These are phyloP conservation scores for Ogataea methylovora DNA, from an alignment of 805 yeast genomes.

Conservation along the genomic window DNA sequence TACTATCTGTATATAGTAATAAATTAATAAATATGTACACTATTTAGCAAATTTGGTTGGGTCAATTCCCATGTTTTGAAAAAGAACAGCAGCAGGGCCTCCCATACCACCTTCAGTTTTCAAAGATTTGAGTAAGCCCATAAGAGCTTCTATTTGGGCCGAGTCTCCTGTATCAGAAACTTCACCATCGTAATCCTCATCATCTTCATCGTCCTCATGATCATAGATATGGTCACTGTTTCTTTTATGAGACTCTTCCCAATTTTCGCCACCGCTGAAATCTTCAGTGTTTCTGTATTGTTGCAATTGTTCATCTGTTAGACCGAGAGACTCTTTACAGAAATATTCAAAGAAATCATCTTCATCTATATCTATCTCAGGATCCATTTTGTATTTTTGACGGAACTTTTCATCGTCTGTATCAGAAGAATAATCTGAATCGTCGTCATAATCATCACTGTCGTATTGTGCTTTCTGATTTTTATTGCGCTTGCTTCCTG, in stretches of 20 bases:
- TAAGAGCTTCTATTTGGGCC: background rate
- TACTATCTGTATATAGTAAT: background rate
- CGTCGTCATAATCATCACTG: constrained; percentile 12
- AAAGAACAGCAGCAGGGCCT: background rate
- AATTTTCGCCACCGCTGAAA: background rate
- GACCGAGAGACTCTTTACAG: constrained; percentile 43
- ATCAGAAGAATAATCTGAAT: constrained; percentile 16
- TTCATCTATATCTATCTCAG: constrained; percentile 44
- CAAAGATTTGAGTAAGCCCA: background rate
- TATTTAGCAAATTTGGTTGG: background rate
- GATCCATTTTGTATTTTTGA: constrained; percentile 21
- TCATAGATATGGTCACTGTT: background rate
- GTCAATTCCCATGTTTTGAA: background rate
- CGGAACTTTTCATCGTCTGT: constrained; percentile 10
- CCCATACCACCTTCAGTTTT: background rate
- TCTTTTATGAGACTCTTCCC: background rate
- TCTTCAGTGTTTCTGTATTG: constrained; percentile 12
- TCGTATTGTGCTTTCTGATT: constrained; percentile 13
- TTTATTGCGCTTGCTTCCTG: no score
- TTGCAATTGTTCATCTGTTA: constrained; percentile 39
- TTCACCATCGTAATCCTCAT: background rate
- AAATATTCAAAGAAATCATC: constrained; percentile 67
- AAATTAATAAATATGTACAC: background rate
- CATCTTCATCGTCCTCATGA: background rate
- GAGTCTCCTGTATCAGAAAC: background rate